Base-by-base conservation (phyloP, 2,329 filamentous ascomycete species). In the Cercospora berteroae region DNA sequence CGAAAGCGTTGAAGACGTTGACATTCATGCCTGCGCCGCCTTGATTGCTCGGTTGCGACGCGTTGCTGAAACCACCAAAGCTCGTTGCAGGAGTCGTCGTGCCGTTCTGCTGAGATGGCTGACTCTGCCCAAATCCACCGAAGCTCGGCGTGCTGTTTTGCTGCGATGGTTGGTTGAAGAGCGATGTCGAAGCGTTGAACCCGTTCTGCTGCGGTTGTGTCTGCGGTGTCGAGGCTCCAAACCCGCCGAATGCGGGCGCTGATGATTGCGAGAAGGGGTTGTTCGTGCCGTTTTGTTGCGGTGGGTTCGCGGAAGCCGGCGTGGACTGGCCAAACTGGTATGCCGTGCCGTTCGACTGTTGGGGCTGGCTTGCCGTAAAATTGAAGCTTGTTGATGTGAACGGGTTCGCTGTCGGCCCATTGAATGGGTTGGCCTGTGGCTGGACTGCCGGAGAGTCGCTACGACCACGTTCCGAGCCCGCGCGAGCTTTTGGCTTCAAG, bases 191-290 rank as follows among this genome's bases (percentile, higher is more conserved):
- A 16, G 63, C 63, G 55, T 64, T 64, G 61, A 69, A 71, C 60
- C 70, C 67, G 59, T 69, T 72, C 67, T 70, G 68, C 56, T 67
- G 69, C 61, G 64, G 63, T 27, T 66, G 62, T 20, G 63, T 61
- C 29, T 61, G 25, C 6, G 60, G 62, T 29, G 66, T 57, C 29
- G 63, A 69, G 42, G 66, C 50, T 5, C 60, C 56, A 33, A 70
- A 68, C 7, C 59, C 67, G 36, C 68, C 63, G 29, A 71, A 71
- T 39, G 61, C 65, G 6, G 68, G 66, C n/a, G 68, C 67, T 44
- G 62, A 36, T 18, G 67, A 64, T 59, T 66, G 66, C 16, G 65
- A 66, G 52, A 71, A 71, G 31, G 63, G 67, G 59, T 60, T 64
- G 58, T 48, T 52, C 52, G 31, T 66, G 58, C 61, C 64, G 57